Conservation (phyloP, 2,329 filamentous ascomycete species). For the Calonectria pseudoreteaudii region DNA sequence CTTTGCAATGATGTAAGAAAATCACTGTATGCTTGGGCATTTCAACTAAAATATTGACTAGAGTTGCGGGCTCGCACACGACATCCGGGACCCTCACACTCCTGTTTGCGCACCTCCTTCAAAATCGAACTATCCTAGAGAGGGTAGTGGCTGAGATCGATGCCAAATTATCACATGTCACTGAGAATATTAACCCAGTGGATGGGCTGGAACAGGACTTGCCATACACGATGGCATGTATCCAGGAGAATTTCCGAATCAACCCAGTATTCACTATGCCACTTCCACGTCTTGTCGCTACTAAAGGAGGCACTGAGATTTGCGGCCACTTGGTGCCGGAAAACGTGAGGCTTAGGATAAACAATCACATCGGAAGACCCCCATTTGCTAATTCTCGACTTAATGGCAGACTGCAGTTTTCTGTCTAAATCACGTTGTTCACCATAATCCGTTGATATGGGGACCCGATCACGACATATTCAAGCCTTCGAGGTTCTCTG, state of each 20-base stretch:
- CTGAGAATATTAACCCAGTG: neutral
- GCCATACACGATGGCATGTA: conserved; percentile 14
- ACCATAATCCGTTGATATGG: conserved; percentile 9
- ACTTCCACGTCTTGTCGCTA: neutral
- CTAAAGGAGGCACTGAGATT: neutral
- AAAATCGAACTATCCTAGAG: neutral
- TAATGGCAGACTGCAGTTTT: conserved; percentile 2
- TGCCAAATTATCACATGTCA: neutral
- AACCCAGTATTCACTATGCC: conserved; percentile 20
- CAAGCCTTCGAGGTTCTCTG: conserved; percentile 12
- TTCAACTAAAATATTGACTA: neutral
- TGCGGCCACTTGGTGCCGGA: conserved; percentile 3
- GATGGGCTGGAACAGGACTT: neutral
- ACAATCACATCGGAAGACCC: neutral
- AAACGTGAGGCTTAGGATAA: neutral
- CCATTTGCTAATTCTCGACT: neutral
- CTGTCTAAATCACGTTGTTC: conserved; percentile 14
- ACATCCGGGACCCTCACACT: conserved; percentile 16
- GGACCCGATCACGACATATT: conserved; percentile 1
- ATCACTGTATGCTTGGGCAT: neutral
- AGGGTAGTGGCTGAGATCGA: conserved; percentile 8
- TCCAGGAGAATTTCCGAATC: conserved; percentile 20
- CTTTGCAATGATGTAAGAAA: conserved; percentile 16
- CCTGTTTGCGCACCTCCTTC: conserved; percentile 5
- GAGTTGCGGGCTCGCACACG: conserved; percentile 16